Percentiles rank a stretch among this genome's conserved stretches.
Conservation (phyloP, 2,329 filamentous ascomycete genomes). For the Thielaviopsis punctulata region DNA sequence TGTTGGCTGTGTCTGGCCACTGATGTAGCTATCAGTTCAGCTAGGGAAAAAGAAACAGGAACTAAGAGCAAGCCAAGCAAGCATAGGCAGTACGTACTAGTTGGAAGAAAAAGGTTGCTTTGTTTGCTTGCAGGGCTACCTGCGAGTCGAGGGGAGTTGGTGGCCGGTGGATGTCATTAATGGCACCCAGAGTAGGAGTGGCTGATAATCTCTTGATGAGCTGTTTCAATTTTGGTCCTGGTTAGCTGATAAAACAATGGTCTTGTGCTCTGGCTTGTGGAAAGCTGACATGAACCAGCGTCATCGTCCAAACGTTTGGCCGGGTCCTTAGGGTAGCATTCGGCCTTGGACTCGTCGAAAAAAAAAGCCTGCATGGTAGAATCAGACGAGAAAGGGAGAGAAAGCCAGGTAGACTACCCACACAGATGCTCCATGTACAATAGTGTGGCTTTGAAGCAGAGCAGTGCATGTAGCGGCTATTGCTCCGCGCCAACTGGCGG, state of each 20-base stretch:
- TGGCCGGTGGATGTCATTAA: conserved; percentile 42
- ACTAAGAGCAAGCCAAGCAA: neutral
- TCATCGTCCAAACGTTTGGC: too few species aligned
- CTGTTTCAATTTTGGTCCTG: conserved; percentile 29
- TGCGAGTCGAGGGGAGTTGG: conserved; percentile 52
- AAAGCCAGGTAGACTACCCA: neutral
- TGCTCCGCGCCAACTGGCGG: neutral
- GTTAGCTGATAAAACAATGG: neutral
- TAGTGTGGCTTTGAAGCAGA: neutral
- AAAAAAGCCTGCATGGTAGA: neutral
- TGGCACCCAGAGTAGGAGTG: conserved; percentile 66
- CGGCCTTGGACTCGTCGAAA: neutral
- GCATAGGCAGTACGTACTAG: conserved; percentile 41
- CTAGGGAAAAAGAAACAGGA: neutral
- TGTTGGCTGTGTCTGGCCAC: neutral
- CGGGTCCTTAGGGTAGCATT: neutral
- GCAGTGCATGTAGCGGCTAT: neutral
- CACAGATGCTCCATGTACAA: neutral
- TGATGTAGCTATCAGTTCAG: neutral
- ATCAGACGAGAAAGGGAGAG: neutral
- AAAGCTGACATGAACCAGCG: neutral
- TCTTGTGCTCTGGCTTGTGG: neutral
- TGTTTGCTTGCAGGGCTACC: conserved; percentile 83
- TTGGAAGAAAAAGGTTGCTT: conserved; percentile 96
- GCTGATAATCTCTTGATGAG: conserved; percentile 97